Evolutionary conservation across 2,329 filamentous ascomycete species (phyloP).

Genomic region (Diaporthe humulicola): DNA sequence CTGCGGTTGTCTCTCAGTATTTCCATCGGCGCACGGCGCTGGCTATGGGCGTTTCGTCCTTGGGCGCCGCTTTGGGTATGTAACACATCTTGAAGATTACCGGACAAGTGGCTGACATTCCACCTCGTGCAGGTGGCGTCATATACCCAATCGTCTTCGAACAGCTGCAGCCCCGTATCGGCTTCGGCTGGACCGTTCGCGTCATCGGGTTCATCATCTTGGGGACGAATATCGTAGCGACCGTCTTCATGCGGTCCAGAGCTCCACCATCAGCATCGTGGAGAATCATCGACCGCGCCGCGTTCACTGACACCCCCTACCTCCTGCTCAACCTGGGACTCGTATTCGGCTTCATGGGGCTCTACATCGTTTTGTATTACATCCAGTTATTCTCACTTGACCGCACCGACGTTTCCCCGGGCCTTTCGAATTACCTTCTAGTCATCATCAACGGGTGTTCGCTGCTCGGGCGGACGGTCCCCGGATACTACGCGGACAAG

Average conservation of each 20-base stretch:
- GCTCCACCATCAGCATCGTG: constrained; percentile 46
- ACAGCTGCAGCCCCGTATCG: constrained; percentile 42
- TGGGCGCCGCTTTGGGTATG: constrained; percentile 48
- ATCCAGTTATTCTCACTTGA: constrained; percentile 56
- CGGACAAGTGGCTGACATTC: neutral
- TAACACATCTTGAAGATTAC: neutral
- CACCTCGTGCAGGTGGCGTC: constrained; percentile 41
- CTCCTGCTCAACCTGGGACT: constrained; percentile 50
- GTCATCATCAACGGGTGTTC: constrained; percentile 58
- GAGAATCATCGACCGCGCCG: constrained; percentile 51
- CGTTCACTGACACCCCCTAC: constrained; percentile 55
- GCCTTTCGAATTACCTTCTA: constrained; percentile 57
- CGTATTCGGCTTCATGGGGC: constrained; percentile 57
- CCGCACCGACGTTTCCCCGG: constrained; percentile 51
- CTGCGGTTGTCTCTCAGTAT: constrained; percentile 55
- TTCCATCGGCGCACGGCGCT: constrained; percentile 51
- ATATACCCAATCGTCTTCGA: constrained; percentile 49
- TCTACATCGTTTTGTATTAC: constrained; percentile 64
- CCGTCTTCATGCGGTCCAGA: constrained; percentile 54
- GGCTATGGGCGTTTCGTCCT: constrained; percentile 48
- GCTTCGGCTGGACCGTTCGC: constrained; percentile 46
- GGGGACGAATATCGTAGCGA: constrained; percentile 51
- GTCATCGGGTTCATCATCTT: constrained; percentile 50
- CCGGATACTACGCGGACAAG: constrained; percentile 58
- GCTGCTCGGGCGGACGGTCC: constrained; percentile 58